A percentile compares a stretch with the other conserved stretches of the same genome.
Evolutionary conservation across 208 protist genomes (phyloP).

Genomic region (Blechomonas ayalai): DNA sequence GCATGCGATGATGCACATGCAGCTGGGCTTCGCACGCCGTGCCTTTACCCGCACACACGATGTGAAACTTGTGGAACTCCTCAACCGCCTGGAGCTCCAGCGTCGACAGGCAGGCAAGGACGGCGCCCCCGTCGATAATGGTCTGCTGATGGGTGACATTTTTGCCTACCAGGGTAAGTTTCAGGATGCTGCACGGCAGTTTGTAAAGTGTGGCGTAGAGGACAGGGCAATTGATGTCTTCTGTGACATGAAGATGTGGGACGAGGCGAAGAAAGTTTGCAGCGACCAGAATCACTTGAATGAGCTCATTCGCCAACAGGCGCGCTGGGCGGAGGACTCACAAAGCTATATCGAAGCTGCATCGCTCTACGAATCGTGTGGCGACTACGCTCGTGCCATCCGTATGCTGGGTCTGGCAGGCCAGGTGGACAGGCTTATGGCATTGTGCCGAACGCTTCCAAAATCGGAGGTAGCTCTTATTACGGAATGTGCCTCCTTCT

Average conservation of each 20-base stretch:
- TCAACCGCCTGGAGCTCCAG: slow-evolving; percentile 81
- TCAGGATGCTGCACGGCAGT: slow-evolving; percentile 85
- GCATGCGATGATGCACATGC: slow-evolving; percentile 84
- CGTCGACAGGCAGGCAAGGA: slow-evolving; percentile 26
- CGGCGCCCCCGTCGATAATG: slow-evolving; percentile 13
- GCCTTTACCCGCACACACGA: slow-evolving; percentile 92
- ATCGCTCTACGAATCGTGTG: slow-evolving; percentile 85
- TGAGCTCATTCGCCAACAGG: slow-evolving; percentile 90
- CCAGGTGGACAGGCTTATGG: slow-evolving; percentile 81
- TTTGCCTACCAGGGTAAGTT: slow-evolving; percentile 93
- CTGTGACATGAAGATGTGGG: slow-evolving; percentile 93
- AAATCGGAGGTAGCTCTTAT: slow-evolving; percentile 84
- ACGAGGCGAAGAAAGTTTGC: slow-evolving; percentile 87
- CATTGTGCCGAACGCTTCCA: slow-evolving; percentile 71
- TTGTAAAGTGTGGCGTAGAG: slow-evolving; percentile 71
- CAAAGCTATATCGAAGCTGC: slow-evolving; percentile 86
- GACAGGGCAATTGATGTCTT: slow-evolving; percentile 91
- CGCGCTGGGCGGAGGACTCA: slow-evolving; percentile 89
- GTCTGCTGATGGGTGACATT: slow-evolving; percentile 78
- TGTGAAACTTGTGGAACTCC: slow-evolving; percentile 89
- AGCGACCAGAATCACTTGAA: slow-evolving; percentile 80
- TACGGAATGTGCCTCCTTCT: slow-evolving; percentile 78
- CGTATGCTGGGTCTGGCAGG: slow-evolving; percentile 81
- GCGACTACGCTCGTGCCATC: slow-evolving; percentile 81
- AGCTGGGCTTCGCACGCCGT: slow-evolving; percentile 87